phyloP scores from a whole-genome alignment of 345 rosid genomes.

The Geranium rotundifolium region DNA sequence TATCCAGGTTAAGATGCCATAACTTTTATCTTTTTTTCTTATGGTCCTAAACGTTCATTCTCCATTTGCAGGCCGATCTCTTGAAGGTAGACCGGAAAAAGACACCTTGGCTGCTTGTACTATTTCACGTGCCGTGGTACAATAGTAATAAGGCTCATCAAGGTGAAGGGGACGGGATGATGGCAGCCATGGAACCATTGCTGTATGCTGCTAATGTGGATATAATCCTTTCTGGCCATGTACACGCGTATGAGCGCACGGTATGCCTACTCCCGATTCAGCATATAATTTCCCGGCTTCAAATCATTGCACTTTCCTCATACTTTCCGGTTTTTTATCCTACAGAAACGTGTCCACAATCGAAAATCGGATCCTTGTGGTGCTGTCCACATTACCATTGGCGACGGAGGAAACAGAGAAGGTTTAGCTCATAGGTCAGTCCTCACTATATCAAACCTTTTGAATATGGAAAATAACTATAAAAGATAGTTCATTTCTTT shows the following conservation, averaged over 20 bases:
- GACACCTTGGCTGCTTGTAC: conserved; percentile 81
- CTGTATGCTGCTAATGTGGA: conserved; percentile 73
- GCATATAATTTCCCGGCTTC: background rate
- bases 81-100: conserved; percentile 61
- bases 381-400: conserved; percentile 71
- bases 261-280: conserved; percentile 24
- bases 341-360: conserved; percentile 58
- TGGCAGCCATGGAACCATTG: conserved; percentile 77
- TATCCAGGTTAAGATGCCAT: too few species aligned
- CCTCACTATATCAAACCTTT: background rate
- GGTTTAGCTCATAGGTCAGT: conserved; percentile 72
- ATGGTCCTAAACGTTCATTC: background rate
- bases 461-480: too few species aligned
- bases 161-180: conserved; percentile 74
- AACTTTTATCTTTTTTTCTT: background rate
- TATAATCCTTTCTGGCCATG: conserved; percentile 75
- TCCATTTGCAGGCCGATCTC: conserved; percentile 52
- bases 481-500: too few species aligned
- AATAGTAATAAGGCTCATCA: conserved; percentile 83
- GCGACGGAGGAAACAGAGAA: conserved; percentile 94
- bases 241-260: conserved; percentile 92
- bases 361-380: conserved; percentile 70
- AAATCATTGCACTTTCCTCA: background rate
- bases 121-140: conserved; percentile 91
- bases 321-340: conserved; percentile 11